Percentiles rank a stretch among this genome's conserved stretches.
phyloP scores from a whole-genome alignment of 2,329 filamentous ascomycete species.

The Talaromyces sp. region DNA sequence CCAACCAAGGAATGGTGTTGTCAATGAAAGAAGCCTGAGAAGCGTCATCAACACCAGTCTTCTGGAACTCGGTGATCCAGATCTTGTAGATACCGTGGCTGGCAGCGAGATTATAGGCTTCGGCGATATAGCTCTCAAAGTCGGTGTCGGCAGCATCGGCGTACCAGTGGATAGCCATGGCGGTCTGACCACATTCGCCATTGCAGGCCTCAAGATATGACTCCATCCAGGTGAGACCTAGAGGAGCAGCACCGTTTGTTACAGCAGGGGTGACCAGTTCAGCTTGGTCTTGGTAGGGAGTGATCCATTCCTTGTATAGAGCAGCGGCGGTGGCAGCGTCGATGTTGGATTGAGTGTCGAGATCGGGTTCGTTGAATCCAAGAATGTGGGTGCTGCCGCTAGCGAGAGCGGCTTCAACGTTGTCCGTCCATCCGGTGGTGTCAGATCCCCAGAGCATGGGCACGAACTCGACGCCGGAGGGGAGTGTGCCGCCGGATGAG shows the following conservation, averaged over 20 bases:
- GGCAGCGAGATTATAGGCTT: constrained; percentile 35
- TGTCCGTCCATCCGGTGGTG: constrained; percentile 35
- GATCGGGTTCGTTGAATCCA: constrained; percentile 49
- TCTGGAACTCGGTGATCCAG: constrained; percentile 47
- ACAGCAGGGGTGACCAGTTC: constrained; percentile 43
- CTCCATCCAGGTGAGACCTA: constrained; percentile 42
- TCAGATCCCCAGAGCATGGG: constrained; percentile 46
- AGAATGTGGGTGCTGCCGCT: constrained; percentile 38
- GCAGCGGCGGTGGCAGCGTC: constrained; percentile 34
- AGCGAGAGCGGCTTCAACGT: constrained; percentile 34
- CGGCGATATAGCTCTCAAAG: constrained; percentile 23
- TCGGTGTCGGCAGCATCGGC: constrained; percentile 20
- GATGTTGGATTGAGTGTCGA: constrained; percentile 38
- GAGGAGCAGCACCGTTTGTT: constrained; percentile 34
- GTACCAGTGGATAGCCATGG: constrained; percentile 49
- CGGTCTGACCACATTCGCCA: constrained; percentile 38
- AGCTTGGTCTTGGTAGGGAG: constrained; percentile 33
- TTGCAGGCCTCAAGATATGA: constrained; percentile 38
- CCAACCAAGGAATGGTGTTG: constrained; percentile 39
- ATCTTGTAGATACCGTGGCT: constrained; percentile 36
- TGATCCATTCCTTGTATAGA: constrained; percentile 39
- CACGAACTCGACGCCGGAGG: constrained; percentile 39
- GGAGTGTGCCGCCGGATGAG: constrained; percentile 28
- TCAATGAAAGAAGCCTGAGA: constrained; percentile 35
- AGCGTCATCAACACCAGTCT: constrained; percentile 25